These are phyloP conservation scores for Globisporangium nodosum DNA, from an alignment of 352 stramenopile species.

Conservation along the genomic window DNA sequence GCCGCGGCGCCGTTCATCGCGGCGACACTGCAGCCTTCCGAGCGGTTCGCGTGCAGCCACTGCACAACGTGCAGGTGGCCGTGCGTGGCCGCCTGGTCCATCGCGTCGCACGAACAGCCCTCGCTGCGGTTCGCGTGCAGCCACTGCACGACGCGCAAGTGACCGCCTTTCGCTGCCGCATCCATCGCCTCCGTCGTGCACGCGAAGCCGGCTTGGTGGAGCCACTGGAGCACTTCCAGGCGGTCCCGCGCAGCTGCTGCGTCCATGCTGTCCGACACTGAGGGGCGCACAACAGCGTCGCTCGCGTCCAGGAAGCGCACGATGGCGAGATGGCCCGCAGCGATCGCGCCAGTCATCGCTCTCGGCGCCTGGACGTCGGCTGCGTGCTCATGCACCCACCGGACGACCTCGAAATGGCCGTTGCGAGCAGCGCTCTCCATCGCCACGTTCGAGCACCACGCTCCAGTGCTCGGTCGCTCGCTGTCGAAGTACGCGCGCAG, in stretches of 20 bases:
- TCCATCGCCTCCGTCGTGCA: neutral
- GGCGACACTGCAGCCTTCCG: slow-evolving; percentile 2
- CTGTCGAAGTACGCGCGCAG: neutral
- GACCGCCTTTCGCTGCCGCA: neutral
- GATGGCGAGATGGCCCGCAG: slow-evolving; percentile 4
- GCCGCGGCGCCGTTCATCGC: slow-evolving; percentile 2
- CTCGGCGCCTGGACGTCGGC: neutral
- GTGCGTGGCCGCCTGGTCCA: neutral
- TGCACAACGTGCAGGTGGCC: slow-evolving; percentile 6
- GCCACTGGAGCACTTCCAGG: slow-evolving; percentile 7
- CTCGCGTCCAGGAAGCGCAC: slow-evolving; percentile 3
- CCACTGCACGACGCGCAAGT: neutral
- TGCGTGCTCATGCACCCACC: slow-evolving; percentile 1
- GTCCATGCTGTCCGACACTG: slow-evolving; percentile 7
- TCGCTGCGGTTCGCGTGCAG: neutral
- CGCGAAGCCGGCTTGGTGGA: neutral
- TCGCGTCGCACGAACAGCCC: neutral
- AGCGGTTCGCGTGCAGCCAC: slow-evolving; percentile 6
- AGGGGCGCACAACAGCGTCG: neutral
- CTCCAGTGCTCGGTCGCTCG: neutral
- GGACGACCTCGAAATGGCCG: slow-evolving; percentile 2
- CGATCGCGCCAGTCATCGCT: slow-evolving; percentile 2
- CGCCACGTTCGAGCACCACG: neutral
- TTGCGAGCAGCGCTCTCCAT: slow-evolving; percentile 3
- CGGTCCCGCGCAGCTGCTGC: neutral